Evolutionary conservation across 2,329 filamentous ascomycete genomes (phyloP), one percentile per base, ranked within the genome.

Genomic region (Didymella pomorum): DNA sequence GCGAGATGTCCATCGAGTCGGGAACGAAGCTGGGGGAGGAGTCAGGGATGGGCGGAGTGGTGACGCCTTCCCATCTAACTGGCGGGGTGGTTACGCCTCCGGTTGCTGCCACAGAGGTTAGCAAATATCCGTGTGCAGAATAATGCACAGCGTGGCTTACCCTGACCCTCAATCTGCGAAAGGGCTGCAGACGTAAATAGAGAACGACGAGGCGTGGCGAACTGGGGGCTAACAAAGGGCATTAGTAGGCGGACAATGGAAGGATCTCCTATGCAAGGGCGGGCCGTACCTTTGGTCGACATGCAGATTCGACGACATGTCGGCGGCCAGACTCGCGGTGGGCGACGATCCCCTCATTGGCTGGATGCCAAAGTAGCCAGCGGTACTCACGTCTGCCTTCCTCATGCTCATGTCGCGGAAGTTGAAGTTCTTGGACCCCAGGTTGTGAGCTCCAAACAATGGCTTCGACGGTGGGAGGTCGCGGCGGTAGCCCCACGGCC

Each of bases 261-360:
- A 35, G 48, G 16, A 39, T 37, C 33, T 66, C 52, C 48, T 31
- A 63, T 62, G 62, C 60, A 81, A 69, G 66, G 70, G 67, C 63
- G 51, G 55, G 33, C 23, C 45, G 68, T 83, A 97, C 94, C 93
- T 97, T 73, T 90, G 92, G 79, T 97, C 93, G 76, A 98, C 91
- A 75, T 94, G 91, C 76, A 98, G 96, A 82, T 98, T 99, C 76
- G 97, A 93, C 58, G 93, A 97, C 70, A 98, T 84, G 79, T 99
- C 95, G 62, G 93, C 93, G 41, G 93, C 94, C 68, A 99, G 82
- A 73, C 92, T 96, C 51, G 92, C 88, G 33, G 93, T 93, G 6
- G 95, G 95, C 56, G 95, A 99, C 20, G 93, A 96, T 47, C 92
- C 92, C 67, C 87, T 87, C 71, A 92, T 82, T 51, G 89, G 85